Percentiles rank a stretch among this genome's conserved stretches.
Evolutionary conservation across 495 filamentous ascomycete species (phyloP).

Genomic region (Talaromyces nanjingensis): DNA sequence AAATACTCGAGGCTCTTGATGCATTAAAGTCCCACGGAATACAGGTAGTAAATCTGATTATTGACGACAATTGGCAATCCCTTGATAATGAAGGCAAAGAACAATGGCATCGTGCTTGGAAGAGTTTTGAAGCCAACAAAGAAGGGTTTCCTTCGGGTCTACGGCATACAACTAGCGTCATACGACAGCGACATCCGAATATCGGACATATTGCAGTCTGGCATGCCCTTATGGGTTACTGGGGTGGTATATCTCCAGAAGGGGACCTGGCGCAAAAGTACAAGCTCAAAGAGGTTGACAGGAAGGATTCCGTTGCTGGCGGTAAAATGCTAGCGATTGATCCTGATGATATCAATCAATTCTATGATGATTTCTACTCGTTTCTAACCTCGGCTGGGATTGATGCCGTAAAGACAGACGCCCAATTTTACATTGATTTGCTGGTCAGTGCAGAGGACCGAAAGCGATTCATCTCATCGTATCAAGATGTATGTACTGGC

Average conservation of each 20-base stretch:
- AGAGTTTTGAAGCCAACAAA: conserved; percentile 75
- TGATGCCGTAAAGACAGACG: conserved; percentile 85
- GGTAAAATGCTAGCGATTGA: conserved; percentile 68
- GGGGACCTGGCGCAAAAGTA: conserved; percentile 70
- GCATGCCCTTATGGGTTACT: conserved; percentile 95
- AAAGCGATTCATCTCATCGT: conserved; percentile 58
- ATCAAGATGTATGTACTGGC: conserved; percentile 54
- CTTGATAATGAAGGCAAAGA: conserved; percentile 51
- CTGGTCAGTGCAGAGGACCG: conserved; percentile 61
- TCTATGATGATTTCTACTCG: conserved; percentile 89
- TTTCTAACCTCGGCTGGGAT: conserved; percentile 66
- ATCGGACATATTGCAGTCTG: conserved; percentile 87
- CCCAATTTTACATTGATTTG: conserved; percentile 78
- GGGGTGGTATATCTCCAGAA: conserved; percentile 74
- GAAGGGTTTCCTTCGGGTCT: conserved; percentile 75
- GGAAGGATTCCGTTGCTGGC: conserved; percentile 47
- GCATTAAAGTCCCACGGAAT: conserved; percentile 64
- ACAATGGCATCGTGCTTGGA: conserved; percentile 51
- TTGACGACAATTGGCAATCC: conserved; percentile 96
- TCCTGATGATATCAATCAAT: conserved; percentile 58
- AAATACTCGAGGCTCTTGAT: conserved; percentile 67
- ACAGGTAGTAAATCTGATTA: conserved; percentile 73
- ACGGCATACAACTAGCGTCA: conserved; percentile 55
- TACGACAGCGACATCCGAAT: conserved; percentile 61
- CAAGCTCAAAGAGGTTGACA: conserved; percentile 62